Conservation (phyloP, 2,329 filamentous ascomycete genomes). For the Ophiosphaerella herpotricha region DNA sequence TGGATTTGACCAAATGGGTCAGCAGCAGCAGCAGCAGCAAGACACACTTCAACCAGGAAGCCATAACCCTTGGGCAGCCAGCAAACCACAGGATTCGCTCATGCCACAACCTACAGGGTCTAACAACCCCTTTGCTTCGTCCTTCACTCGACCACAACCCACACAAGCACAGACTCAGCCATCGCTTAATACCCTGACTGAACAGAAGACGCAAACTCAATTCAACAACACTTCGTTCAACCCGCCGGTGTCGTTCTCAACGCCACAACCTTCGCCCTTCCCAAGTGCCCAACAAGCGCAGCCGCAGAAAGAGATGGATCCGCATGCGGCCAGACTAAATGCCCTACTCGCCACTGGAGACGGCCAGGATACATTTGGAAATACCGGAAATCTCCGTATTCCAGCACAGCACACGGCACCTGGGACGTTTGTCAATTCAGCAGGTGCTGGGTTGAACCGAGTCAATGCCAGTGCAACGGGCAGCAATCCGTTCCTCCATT, state of each 20-base stretch:
- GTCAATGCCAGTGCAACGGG: constrained; percentile 71
- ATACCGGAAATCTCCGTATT: constrained; percentile 93
- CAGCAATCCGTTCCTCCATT: constrained; percentile 87
- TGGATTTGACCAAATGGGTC: constrained; percentile 37
- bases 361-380: constrained; percentile 95
- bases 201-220: constrained; percentile 77
- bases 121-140: constrained; percentile 92
- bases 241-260: constrained; percentile 52
- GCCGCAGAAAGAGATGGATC: constrained; percentile 54
- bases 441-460: constrained; percentile 76
- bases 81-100: constrained; percentile 66
- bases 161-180: constrained; percentile 65
- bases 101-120: constrained; percentile 89
- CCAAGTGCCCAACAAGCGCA: constrained; percentile 9
- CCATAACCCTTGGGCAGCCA: constrained; percentile 87
- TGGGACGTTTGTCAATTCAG: constrained; percentile 94
- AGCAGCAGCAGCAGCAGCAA: constrained; percentile 52
- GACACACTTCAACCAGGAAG: constrained; percentile 74
- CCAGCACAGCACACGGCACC: constrained; percentile 96
- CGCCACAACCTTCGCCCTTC: constrained; percentile 45
- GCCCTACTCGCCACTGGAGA: constrained; percentile 84
- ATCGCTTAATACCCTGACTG: constrained; percentile 74
- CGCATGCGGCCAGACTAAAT: constrained; percentile 76
- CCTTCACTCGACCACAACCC: constrained; percentile 65
- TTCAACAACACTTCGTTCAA: constrained; percentile 60